These are phyloP conservation scores for Aspergillus proliferans DNA, from an alignment of 2,329 filamentous ascomycete genomes.

Conservation along the genomic window DNA sequence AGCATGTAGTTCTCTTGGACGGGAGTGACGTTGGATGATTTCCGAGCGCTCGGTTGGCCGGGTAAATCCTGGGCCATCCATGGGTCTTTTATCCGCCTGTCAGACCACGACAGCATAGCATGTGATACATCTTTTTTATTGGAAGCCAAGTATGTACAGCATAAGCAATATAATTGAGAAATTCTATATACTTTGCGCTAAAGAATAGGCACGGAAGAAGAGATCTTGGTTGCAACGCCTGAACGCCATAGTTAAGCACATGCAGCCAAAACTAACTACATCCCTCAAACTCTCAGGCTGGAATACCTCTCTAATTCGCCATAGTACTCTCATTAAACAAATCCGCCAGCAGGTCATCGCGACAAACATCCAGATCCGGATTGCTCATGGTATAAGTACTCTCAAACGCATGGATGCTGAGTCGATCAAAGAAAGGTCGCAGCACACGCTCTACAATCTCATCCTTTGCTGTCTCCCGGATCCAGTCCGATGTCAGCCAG, in stretches of 20 bases:
- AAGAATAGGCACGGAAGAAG: too few relatives aligned
- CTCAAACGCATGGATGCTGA: conserved; percentile 93
- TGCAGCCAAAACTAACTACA: too few relatives aligned
- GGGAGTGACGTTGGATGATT: conserved; percentile 1
- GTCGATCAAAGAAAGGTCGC: conserved; percentile 79
- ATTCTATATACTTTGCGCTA: too few relatives aligned
- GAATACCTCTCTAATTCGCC: conserved; percentile 25
- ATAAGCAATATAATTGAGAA: not conserved
- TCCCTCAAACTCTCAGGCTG: too few relatives aligned
- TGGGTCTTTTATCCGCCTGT: not conserved
- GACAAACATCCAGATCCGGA: conserved; percentile 61
- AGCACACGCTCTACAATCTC: conserved; percentile 70
- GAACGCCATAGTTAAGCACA: too few relatives aligned
- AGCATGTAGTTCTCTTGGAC: not conserved
- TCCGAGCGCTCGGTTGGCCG: conserved; percentile 7
- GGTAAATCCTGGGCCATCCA: conserved; percentile 2
- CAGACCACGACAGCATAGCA: not conserved
- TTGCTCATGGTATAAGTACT: conserved; percentile 78
- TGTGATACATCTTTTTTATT: not conserved
- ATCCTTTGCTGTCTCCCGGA: conserved; percentile 49
- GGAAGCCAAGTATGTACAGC: not conserved
- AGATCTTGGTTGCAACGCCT: too few relatives aligned
- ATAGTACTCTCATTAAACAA: conserved; percentile 70
- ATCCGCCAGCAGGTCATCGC: conserved; percentile 61
- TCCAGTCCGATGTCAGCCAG: conserved; percentile 40